Base-by-base conservation (phyloP, 2,329 filamentous ascomycete species). In the Penicillium polonicum region DNA sequence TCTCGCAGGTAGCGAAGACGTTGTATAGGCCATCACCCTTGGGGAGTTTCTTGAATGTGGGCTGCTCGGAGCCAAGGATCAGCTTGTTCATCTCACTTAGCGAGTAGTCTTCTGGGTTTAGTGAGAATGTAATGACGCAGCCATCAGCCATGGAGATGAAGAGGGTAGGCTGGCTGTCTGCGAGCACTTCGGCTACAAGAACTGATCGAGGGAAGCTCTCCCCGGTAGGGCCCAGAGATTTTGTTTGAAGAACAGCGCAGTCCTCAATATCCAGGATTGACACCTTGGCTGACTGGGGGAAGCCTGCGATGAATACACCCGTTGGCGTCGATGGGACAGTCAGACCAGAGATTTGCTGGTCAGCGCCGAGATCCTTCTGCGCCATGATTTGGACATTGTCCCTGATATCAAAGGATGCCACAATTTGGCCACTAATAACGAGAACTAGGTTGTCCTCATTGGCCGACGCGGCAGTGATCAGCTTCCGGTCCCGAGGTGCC, bases 91-190 rank as follows among this genome's bases (percentile, higher is more conserved):
- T 86, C 1, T 85, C 83, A 0, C 86, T 88, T 3, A 97, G 77
- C 0, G 83, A 78, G 59, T 84, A 84, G n/a, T 84, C 83, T 0
- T 76, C 67, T 0, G 79, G 74, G 33, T 90, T 84, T 36, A 96
- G 82, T 33, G 86, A 84, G 70, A 92, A 97, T 0, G 89, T 94
- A 50, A 96, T 83, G 1, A 99, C 89, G 60, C 89, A 91, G 4
- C 94, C 94, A 74, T 97, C 93, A 48, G 95, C 91, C 83, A 97
- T 89, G 13, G 93, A 90, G 33, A 96, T 83, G 60, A 99, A 89
- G 0, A 99, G 80, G 0, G 90, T 96, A 0, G 91, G 88, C 7
- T 82, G 80, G 15, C 88, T 87, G 44, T 81, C 74, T 13, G 75
- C 71, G 33, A 97, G 83, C 4, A 97, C 82, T 60, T 92, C 87